phyloP scores from a whole-genome alignment of 148 eudicot genomes.

The Rhododendron ferrugineum region DNA sequence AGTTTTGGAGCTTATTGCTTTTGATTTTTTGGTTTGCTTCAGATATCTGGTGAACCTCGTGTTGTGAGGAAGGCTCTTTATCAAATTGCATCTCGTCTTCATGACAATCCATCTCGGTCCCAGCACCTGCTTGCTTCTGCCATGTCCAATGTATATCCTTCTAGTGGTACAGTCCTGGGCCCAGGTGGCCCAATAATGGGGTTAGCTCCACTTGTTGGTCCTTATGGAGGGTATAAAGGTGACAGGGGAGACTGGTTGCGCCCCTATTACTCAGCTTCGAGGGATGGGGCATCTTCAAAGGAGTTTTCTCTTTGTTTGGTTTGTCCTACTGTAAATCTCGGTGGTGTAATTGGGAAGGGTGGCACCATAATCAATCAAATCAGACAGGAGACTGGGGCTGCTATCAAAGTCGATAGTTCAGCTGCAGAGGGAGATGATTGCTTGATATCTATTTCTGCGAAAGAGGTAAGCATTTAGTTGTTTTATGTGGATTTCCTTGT shows the following conservation, averaged over 20 bases:
- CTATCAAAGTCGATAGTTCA: conserved; percentile 93
- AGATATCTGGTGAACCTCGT: conserved; percentile 87
- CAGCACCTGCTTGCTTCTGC: conserved; percentile 83
- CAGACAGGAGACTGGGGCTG: conserved; percentile 82
- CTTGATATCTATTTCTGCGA: conserved; percentile 66
- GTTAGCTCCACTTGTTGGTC: conserved; percentile 63
- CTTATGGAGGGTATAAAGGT: conserved; percentile 80
- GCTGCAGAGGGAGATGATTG: conserved; percentile 82
- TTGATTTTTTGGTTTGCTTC: conserved; percentile 4
- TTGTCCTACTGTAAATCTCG: conserved; percentile 80
- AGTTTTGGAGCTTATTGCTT: background rate
- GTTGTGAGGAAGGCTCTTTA: conserved; percentile 76
- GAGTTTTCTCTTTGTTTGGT: conserved; percentile 84
- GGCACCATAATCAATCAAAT: conserved; percentile 92
- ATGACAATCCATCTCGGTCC: conserved; percentile 90
- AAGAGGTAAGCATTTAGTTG: conserved; percentile 52
- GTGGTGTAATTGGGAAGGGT: conserved; percentile 96
- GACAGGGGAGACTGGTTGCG: conserved; percentile 75
- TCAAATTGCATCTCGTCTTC: conserved; percentile 82
- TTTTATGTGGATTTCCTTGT: background rate
- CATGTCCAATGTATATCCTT: conserved; percentile 38
- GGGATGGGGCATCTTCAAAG: conserved; percentile 60
- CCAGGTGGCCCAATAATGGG: conserved; percentile 72
- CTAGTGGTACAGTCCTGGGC: conserved; percentile 66
- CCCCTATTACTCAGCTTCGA: conserved; percentile 54